Conservation (phyloP, 2,329 filamentous ascomycete genomes). For the Talaromyces rugulosus region DNA sequence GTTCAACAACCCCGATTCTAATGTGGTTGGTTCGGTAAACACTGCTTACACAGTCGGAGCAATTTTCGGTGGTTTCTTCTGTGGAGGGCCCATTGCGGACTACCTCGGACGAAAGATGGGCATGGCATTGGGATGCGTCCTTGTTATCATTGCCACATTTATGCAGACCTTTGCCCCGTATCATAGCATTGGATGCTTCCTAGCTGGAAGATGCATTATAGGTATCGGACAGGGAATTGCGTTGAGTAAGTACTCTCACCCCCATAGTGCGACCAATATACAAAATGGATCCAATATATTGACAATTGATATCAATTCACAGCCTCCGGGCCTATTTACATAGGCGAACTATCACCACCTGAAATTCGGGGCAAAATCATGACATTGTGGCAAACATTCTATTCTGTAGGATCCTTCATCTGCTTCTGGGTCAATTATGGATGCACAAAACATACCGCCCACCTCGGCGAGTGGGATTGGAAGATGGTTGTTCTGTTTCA, state of each 20-base stretch:
- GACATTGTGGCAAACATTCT: slow-evolving; percentile 68
- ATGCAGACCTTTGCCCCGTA: slow-evolving; percentile 63
- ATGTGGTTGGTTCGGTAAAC: slow-evolving; percentile 57
- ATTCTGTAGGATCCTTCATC: slow-evolving; percentile 62
- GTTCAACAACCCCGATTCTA: slow-evolving; percentile 48
- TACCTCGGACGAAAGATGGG: slow-evolving; percentile 59
- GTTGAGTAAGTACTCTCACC: slow-evolving; percentile 43
- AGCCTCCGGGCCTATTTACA: slow-evolving; percentile 67
- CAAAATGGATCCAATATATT: background rate
- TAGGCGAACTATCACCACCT: slow-evolving; percentile 62
- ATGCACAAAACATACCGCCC: slow-evolving; percentile 51
- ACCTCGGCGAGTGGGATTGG: slow-evolving; percentile 69
- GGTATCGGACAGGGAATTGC: slow-evolving; percentile 68
- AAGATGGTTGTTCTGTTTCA: slow-evolving; percentile 70
- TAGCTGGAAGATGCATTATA: slow-evolving; percentile 64
- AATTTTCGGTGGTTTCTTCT: slow-evolving; percentile 66
- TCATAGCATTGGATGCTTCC: slow-evolving; percentile 61
- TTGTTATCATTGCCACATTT: slow-evolving; percentile 65
- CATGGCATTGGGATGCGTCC: slow-evolving; percentile 60
- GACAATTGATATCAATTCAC: background rate
- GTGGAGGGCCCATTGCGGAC: slow-evolving; percentile 62
- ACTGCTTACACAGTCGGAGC: slow-evolving; percentile 68
- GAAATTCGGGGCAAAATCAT: slow-evolving; percentile 64
- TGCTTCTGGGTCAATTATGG: slow-evolving; percentile 65
- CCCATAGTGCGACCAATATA: background rate